Conservation (phyloP, 352 stramenopile genomes). For the Globisporangium spinosum region DNA sequence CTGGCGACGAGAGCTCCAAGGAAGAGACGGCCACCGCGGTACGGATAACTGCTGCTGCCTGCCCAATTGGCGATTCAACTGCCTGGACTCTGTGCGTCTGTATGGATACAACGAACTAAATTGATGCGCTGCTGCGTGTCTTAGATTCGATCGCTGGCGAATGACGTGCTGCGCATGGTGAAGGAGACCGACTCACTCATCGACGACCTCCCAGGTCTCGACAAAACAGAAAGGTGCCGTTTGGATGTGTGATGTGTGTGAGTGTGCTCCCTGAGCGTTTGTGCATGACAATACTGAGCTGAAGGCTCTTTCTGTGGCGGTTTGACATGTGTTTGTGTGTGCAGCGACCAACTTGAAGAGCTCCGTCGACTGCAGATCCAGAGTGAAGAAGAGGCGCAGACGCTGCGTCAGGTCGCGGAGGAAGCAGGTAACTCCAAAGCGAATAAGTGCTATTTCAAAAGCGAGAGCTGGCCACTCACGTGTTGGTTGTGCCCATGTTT, state of each 20-base stretch:
- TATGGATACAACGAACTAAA: background rate
- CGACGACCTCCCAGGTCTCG: constrained; percentile 74
- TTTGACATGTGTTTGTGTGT: background rate
- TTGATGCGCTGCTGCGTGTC: background rate
- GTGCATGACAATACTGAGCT: background rate
- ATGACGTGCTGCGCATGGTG: constrained; percentile 72
- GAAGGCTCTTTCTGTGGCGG: background rate
- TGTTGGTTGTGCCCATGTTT: background rate
- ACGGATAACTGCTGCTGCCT: background rate
- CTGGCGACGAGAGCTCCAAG: constrained; percentile 38
- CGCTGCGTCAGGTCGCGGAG: constrained; percentile 72
- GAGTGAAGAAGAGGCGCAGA: constrained; percentile 83
- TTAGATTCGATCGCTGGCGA: constrained; percentile 70
- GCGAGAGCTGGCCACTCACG: background rate
- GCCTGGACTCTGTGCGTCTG: background rate
- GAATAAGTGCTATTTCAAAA: no score
- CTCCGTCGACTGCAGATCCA: constrained; percentile 74
- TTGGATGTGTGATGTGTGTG: background rate
- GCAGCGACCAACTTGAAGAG: constrained; percentile 76
- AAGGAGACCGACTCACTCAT: constrained; percentile 80
- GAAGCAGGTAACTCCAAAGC: constrained; percentile 51
- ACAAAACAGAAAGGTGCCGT: constrained; percentile 69
- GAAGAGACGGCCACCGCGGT: constrained; percentile 63
- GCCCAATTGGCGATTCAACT: background rate
- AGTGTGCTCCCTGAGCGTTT: background rate